phyloP scores from a whole-genome alignment of 2,329 filamentous ascomycete species.

The Trichoderma sp. region DNA sequence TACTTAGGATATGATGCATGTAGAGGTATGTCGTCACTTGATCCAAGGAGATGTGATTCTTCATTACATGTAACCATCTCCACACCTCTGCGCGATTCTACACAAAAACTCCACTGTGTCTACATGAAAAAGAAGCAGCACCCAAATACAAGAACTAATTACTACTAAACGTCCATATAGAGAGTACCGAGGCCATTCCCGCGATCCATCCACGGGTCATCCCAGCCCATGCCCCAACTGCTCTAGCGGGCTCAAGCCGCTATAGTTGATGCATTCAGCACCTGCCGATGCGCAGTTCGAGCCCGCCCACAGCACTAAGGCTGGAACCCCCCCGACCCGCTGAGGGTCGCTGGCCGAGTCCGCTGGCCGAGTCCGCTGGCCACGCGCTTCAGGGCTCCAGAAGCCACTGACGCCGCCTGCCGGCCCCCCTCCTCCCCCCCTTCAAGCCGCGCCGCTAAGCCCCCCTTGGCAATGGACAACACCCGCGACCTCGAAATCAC shows the following conservation, averaged over 20 bases:
- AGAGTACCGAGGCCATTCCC: neutral
- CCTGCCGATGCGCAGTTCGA: slow-evolving; percentile 2
- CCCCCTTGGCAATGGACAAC: slow-evolving; percentile 1
- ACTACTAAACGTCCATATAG: neutral
- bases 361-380: slow-evolving; percentile 3
- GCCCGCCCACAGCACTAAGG: slow-evolving; percentile 1
- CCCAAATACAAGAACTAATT: neutral
- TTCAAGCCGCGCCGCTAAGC: slow-evolving; percentile 4
- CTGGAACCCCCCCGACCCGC: slow-evolving; percentile 3
- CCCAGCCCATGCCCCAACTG: neutral
- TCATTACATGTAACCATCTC: neutral
- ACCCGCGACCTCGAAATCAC: slow-evolving; percentile 8
- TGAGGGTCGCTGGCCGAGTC: slow-evolving; percentile 15
- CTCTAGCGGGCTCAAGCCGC: neutral
- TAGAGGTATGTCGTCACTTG: neutral
- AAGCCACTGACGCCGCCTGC: neutral
- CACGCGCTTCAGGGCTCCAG: slow-evolving; percentile 6
- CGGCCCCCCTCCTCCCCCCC: no score
- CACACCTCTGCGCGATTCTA: neutral
- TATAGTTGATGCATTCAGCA: neutral
- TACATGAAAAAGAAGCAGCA: neutral
- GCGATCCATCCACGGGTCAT: neutral
- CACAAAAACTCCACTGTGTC: neutral
- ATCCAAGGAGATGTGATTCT: neutral
- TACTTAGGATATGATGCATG: no score